phyloP scores from a whole-genome alignment of 768 basidiomycete genomes.

The Kwoniella dendrophila region DNA sequence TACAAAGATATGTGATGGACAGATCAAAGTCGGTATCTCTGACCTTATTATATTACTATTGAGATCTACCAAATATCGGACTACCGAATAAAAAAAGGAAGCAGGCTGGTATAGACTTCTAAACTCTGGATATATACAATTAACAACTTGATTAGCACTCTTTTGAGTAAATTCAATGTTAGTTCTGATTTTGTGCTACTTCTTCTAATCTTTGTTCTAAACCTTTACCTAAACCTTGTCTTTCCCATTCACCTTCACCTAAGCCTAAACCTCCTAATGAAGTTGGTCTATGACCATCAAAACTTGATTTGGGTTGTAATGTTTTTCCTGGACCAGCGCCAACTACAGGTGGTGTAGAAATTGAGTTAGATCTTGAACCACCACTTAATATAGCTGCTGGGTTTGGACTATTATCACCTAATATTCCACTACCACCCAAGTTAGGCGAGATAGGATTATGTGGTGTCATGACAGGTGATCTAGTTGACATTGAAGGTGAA shows the following conservation, averaged over 20 bases:
- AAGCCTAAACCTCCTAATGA: conserved; percentile 59
- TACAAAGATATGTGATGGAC: too few relatives aligned
- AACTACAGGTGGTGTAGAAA: background rate
- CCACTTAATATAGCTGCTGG: too few relatives aligned
- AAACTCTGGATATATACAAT: background rate
- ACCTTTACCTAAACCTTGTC: conserved; percentile 78
- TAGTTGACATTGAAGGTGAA: conserved; percentile 34
- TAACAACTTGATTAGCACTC: background rate
- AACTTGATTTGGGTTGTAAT: conserved; percentile 6
- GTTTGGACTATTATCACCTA: conserved; percentile 1
- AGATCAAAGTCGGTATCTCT: too few relatives aligned
- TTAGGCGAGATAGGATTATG: conserved; percentile 10
- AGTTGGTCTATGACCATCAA: conserved; percentile 1
- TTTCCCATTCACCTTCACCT: conserved; percentile 81
- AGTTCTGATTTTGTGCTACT: conserved; percentile 30
- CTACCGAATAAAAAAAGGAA: background rate
- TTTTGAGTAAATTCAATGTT: conserved; percentile 4
- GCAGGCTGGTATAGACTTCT: background rate
- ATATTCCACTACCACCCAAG: too few relatives aligned
- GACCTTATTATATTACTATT: too few relatives aligned
- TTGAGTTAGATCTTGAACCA: background rate
- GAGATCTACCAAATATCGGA: too few relatives aligned
- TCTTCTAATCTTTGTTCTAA: conserved; percentile 79
- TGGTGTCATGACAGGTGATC: conserved; percentile 27
- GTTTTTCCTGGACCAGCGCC: background rate